Evolutionary conservation across 768 basidiomycete species (phyloP).

Genomic region (Pholiota conissans): DNA sequence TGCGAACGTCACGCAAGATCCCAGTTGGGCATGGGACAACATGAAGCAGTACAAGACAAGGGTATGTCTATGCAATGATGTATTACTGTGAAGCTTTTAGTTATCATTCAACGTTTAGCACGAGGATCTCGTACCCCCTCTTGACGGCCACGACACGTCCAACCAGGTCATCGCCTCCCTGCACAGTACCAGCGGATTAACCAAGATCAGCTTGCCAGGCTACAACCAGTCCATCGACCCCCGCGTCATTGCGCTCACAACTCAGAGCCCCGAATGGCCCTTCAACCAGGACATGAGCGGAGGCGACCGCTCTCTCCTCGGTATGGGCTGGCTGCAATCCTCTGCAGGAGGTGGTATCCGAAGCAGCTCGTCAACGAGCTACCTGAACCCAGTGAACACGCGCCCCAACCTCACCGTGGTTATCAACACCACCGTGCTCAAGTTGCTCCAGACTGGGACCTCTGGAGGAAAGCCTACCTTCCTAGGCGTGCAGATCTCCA

Average conservation of each 20-base stretch:
- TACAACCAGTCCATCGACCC: conserved; percentile 29
- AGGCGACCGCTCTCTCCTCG: conserved; percentile 26
- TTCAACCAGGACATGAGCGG: conserved; percentile 35
- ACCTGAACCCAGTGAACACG: conserved; percentile 25
- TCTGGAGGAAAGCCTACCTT: conserved; percentile 15
- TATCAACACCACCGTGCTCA: conserved; percentile 31
- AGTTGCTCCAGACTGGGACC: conserved; percentile 20
- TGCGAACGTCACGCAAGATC: conserved; percentile 32
- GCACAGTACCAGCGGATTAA: conserved; percentile 34
- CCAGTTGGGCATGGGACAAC: conserved; percentile 37
- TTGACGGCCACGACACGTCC: conserved; percentile 36
- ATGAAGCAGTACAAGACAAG: conserved; percentile 32
- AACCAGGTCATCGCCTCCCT: conserved; percentile 32
- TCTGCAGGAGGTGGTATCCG: conserved; percentile 30
- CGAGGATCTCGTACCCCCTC: conserved; percentile 33
- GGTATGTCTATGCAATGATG: conserved; percentile 21
- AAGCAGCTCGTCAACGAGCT: conserved; percentile 37
- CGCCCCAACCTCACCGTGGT: conserved; percentile 38
- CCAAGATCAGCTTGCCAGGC: conserved; percentile 32
- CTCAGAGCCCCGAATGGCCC: conserved; percentile 33
- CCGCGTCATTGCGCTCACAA: conserved; percentile 33
- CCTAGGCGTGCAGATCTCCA: conserved; percentile 19
- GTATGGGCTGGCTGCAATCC: conserved; percentile 34
- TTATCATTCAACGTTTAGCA: conserved; percentile 22
- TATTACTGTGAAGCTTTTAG: conserved; percentile 6